Conservation (phyloP, 2,329 filamentous ascomycete species). For the Metarhizium album region DNA sequence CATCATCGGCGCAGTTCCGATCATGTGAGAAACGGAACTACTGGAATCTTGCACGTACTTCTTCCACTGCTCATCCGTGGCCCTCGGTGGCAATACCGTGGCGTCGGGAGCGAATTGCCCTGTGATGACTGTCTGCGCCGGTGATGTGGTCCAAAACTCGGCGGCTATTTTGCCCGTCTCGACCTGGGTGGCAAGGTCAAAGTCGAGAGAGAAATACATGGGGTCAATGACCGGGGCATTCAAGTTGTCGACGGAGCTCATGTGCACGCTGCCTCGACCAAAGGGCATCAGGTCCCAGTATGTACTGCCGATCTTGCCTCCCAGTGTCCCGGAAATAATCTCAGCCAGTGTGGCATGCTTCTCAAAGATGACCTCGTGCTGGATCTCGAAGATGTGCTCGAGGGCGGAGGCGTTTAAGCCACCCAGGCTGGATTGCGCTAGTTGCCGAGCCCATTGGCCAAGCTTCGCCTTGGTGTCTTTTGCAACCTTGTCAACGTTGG, state of each 20-base stretch:
- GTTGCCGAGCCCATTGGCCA: slow-evolving; percentile 19
- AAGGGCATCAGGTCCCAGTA: slow-evolving; percentile 28
- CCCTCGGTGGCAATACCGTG: slow-evolving; percentile 1
- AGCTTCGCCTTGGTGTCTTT: slow-evolving; percentile 15
- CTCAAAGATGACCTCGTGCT: slow-evolving; percentile 37
- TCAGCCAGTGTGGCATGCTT: slow-evolving; percentile 35
- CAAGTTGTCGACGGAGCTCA: slow-evolving; percentile 24
- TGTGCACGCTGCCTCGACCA: slow-evolving; percentile 29
- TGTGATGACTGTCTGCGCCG: slow-evolving; percentile 6
- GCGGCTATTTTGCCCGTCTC: slow-evolving; percentile 18
- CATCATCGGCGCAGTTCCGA: slow-evolving; percentile 41
- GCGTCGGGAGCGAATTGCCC: not conserved
- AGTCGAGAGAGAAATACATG: slow-evolving; percentile 23
- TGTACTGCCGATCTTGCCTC: slow-evolving; percentile 22
- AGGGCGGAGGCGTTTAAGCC: slow-evolving; percentile 21
- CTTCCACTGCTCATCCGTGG: slow-evolving; percentile 10
- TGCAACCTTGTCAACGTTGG: slow-evolving; percentile 13
- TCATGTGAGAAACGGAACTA: slow-evolving; percentile 30
- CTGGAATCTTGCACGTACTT: slow-evolving; percentile 4
- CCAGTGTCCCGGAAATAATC: slow-evolving; percentile 26
- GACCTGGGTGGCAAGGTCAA: slow-evolving; percentile 22
- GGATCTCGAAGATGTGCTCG: slow-evolving; percentile 29
- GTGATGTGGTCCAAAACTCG: slow-evolving; percentile 20
- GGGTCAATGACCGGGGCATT: slow-evolving; percentile 26
- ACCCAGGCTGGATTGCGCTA: slow-evolving; percentile 16